Evolutionary conservation across 2,329 filamentous ascomycete genomes (phyloP).

Genomic region (Calycina marina): DNA sequence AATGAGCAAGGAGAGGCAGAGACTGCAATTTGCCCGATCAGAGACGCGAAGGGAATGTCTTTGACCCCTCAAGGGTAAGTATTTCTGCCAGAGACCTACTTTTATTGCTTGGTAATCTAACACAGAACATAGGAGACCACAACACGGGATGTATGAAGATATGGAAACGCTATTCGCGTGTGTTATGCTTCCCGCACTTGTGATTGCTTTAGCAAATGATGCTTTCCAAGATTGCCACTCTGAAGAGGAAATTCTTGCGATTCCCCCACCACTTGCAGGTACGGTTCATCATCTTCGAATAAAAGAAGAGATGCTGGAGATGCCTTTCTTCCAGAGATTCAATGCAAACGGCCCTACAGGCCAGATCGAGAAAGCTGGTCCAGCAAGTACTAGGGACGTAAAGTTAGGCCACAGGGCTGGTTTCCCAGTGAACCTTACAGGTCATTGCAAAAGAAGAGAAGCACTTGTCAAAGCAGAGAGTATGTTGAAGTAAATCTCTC

Average conservation of each 20-base stretch:
- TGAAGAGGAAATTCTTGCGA: slow-evolving; percentile 13
- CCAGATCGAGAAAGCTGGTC: neutral
- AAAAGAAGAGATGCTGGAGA: slow-evolving; percentile 9
- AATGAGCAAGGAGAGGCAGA: neutral
- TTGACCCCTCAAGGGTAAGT: too few species aligned
- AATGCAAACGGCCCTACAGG: slow-evolving; percentile 1
- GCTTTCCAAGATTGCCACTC: slow-evolving; percentile 13
- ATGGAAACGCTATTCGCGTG: slow-evolving; percentile 13
- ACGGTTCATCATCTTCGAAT: slow-evolving; percentile 10
- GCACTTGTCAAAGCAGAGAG: slow-evolving; percentile 1
- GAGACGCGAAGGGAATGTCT: neutral
- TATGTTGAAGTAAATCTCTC: neutral
- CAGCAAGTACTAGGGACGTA: neutral
- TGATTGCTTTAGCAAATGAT: slow-evolving; percentile 11
- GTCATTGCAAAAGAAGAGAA: slow-evolving; percentile 1
- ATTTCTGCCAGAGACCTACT: too few species aligned
- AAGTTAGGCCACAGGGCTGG: slow-evolving; percentile 1
- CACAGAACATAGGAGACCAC: slow-evolving; percentile 8
- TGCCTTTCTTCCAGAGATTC: slow-evolving; percentile 12
- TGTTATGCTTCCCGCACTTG: slow-evolving; percentile 10
- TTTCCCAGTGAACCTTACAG: slow-evolving; percentile 2
- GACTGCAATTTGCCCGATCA: neutral
- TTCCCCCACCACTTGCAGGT: slow-evolving; percentile 7
- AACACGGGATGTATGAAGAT: slow-evolving; percentile 15
- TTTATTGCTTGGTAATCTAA: too few species aligned